Percentiles rank a stretch among this genome's conserved stretches.
Evolutionary conservation across 352 stramenopile genomes (phyloP).

Genomic region (Phytophthora gonapodyides): DNA sequence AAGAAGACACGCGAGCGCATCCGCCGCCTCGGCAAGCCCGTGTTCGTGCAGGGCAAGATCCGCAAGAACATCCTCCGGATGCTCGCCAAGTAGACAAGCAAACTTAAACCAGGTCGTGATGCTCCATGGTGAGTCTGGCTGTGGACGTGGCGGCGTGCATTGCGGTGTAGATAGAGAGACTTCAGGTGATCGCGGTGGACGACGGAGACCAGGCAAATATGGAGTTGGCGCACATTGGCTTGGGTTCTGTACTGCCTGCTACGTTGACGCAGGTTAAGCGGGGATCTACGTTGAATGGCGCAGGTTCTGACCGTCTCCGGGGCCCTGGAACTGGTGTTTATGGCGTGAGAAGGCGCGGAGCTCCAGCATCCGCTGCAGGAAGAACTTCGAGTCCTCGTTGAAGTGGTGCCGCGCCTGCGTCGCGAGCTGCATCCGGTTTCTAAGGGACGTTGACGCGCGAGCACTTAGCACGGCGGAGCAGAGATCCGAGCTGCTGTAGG

Average conservation of each 20-base stretch:
- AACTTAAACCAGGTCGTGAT: background rate
- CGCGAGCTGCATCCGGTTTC: constrained; percentile 27
- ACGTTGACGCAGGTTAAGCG: too few species aligned
- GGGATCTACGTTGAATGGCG: background rate
- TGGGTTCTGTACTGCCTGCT: too few species aligned
- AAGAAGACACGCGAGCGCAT: constrained; percentile 87
- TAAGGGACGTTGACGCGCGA: constrained; percentile 14
- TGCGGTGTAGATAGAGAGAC: too few species aligned
- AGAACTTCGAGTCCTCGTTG: constrained; percentile 54
- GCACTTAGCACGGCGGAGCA: constrained; percentile 22
- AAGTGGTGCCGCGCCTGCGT: constrained; percentile 38
- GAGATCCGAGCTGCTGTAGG: constrained; percentile 17
- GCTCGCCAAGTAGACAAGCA: constrained; percentile 48
- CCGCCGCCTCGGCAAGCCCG: constrained; percentile 69
- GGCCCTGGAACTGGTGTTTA: constrained; percentile 14
- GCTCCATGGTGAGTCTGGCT: background rate
- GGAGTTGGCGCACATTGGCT: background rate
- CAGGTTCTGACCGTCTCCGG: constrained; percentile 5
- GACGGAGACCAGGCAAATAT: background rate
- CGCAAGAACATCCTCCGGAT: constrained; percentile 84
- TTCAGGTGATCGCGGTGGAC: background rate
- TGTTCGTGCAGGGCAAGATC: constrained; percentile 75
- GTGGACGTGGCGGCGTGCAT: background rate
- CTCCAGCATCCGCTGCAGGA: constrained; percentile 41
- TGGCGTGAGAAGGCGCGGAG: constrained; percentile 26